Percentiles rank a stretch among this genome's conserved stretches.
Conservation (phyloP, 192 early-diverging fungal species). For the Linnemannia elongata region DNA sequence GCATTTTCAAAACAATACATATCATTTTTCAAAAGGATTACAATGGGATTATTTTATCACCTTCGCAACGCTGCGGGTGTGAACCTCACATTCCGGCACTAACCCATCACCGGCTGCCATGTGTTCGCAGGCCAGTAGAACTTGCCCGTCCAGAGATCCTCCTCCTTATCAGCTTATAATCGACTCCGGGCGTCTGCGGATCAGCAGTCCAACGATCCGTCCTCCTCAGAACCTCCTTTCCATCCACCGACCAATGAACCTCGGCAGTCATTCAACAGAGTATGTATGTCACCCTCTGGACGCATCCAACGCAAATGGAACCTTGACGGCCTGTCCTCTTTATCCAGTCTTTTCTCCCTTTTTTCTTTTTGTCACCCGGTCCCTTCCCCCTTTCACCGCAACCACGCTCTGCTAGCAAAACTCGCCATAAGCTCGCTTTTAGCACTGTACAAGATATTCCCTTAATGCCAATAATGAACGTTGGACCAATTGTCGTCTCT, state of each 20-base stretch:
- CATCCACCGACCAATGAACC: constrained; percentile 11
- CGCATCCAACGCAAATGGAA: background rate
- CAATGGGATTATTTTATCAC: background rate
- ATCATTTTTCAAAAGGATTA: background rate
- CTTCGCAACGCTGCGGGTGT: background rate
- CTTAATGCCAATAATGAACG: too few relatives aligned
- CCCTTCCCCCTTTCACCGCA: too few relatives aligned
- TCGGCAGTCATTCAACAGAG: background rate
- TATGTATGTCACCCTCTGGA: constrained; percentile 3
- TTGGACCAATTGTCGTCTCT: too few relatives aligned
- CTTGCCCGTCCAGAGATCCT: constrained; percentile 39
- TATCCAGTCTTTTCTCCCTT: too few relatives aligned
- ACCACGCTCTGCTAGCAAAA: too few relatives aligned
- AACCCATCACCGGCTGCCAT: background rate
- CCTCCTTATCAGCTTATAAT: constrained; percentile 23
- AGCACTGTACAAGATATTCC: too few relatives aligned
- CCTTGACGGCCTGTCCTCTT: background rate
- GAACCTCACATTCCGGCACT: constrained; percentile 34
- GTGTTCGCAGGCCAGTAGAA: constrained; percentile 18
- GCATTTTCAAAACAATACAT: background rate
- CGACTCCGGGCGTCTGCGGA: background rate
- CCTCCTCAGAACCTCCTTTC: background rate
- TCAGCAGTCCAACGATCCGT: background rate
- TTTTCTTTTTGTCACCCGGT: too few relatives aligned
- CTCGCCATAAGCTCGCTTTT: too few relatives aligned